phyloP scores from a whole-genome alignment of 768 basidiomycete species.

The Clitopilus hobsonii region DNA sequence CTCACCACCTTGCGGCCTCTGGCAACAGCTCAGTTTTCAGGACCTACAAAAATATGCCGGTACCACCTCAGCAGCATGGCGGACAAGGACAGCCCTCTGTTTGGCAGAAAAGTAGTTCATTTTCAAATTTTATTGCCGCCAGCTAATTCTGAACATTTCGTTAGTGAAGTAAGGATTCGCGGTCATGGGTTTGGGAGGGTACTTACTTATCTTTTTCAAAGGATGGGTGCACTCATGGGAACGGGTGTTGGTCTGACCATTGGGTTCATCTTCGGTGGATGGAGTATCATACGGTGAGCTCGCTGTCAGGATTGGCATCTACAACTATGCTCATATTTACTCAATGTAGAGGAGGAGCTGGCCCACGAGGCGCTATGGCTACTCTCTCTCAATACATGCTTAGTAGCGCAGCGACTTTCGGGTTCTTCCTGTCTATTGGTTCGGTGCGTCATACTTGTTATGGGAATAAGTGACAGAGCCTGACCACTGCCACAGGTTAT shows the following conservation, averaged over 20 bases:
- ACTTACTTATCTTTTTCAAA: constrained; percentile 28
- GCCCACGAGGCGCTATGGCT: constrained; percentile 83
- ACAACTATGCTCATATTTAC: background rate
- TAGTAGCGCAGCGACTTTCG: constrained; percentile 94
- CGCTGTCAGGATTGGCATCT: background rate
- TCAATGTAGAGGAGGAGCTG: constrained; percentile 70
- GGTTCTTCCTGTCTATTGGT: constrained; percentile 94
- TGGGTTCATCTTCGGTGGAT: constrained; percentile 95
- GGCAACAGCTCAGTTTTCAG: background rate
- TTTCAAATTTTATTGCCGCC: constrained; percentile 7
- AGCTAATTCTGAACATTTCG: background rate
- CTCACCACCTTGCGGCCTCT: constrained; percentile 15
- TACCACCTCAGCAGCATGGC: constrained; percentile 27
- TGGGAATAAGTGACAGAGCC: background rate
- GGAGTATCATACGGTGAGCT: constrained; percentile 81
- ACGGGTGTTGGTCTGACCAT: constrained; percentile 94
- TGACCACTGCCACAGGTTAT: constrained; percentile 62
- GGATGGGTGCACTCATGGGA: constrained; percentile 92
- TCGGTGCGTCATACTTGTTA: constrained; percentile 49
- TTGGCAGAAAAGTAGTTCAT: constrained; percentile 70
- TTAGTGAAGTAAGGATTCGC: constrained; percentile 50
- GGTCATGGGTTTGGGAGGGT: constrained; percentile 4
- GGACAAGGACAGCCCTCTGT: constrained; percentile 46
- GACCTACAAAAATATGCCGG: constrained; percentile 13
- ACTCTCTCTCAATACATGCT: constrained; percentile 99